A percentile compares a stretch with the other conserved stretches of the same genome.
phyloP scores from a whole-genome alignment of 257 asterid genomes.

The Solanum pennellii region DNA sequence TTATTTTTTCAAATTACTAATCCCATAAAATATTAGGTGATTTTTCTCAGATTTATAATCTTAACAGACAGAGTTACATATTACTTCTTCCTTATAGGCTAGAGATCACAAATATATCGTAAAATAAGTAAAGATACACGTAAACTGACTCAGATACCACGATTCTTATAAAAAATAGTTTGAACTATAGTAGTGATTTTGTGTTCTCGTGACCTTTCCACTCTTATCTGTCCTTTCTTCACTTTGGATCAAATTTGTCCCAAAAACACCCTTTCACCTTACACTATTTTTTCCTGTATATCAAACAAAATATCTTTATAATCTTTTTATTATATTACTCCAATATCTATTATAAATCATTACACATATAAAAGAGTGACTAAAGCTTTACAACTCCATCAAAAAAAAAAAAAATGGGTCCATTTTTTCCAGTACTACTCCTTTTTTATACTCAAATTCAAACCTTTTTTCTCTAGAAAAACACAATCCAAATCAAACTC shows the following conservation, averaged over 20 bases:
- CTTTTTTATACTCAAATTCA: slow-evolving; percentile 28
- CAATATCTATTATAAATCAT: neutral
- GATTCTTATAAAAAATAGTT: neutral
- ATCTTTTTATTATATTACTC: neutral
- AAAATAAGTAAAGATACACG: neutral
- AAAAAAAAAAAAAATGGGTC: slow-evolving; percentile 31
- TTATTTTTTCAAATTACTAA: neutral
- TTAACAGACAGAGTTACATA: too few species aligned
- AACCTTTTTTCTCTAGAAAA: slow-evolving; percentile 22
- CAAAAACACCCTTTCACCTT: neutral
- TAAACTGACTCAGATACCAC: neutral
- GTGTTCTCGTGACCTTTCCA: neutral
- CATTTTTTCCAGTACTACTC: slow-evolving; percentile 30
- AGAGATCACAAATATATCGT: neutral
- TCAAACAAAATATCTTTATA: neutral
- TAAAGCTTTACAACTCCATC: too few species aligned
- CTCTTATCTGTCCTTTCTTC: neutral
- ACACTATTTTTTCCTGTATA: neutral
- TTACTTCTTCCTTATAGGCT: too few species aligned
- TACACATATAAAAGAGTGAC: too few species aligned
- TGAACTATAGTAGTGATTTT: neutral
- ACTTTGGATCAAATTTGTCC: neutral
- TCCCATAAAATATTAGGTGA: neutral
- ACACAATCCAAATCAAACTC: slow-evolving; percentile 65
- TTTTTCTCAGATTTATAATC: too few species aligned